phyloP scores from a whole-genome alignment of 2,329 filamentous ascomycete genomes.

The Neonectria punicea region DNA sequence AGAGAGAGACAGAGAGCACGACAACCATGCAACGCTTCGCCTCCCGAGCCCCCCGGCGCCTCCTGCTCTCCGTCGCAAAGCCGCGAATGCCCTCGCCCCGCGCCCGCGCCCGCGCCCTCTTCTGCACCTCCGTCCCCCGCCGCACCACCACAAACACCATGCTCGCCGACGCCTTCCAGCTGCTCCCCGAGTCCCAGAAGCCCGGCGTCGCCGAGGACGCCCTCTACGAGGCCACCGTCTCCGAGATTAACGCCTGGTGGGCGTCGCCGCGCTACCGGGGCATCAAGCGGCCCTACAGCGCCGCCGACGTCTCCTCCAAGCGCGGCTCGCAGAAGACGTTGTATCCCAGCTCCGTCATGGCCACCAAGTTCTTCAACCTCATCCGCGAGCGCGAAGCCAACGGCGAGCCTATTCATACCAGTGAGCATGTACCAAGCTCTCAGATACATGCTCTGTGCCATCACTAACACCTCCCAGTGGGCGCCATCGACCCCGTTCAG shows the following conservation, averaged over 20 bases:
- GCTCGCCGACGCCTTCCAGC: slow-evolving; percentile 83
- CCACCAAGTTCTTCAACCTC: slow-evolving; percentile 91
- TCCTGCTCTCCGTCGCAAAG: slow-evolving; percentile 34
- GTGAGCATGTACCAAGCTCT: slow-evolving; percentile 58
- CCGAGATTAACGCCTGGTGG: slow-evolving; percentile 93
- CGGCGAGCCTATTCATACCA: slow-evolving; percentile 92
- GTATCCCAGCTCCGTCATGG: slow-evolving; percentile 95
- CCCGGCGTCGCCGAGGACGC: slow-evolving; percentile 83
- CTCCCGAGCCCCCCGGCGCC: slow-evolving; percentile 45
- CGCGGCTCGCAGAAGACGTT: slow-evolving; percentile 86
- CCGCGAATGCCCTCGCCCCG: slow-evolving; percentile 32
- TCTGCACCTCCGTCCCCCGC: slow-evolving; percentile 39
- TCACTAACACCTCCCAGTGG: slow-evolving; percentile 68
- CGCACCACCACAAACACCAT: not conserved
- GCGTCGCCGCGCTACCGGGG: slow-evolving; percentile 82
- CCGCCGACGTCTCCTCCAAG: slow-evolving; percentile 93
- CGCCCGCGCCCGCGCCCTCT: slow-evolving; percentile 45
- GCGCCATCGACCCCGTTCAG: slow-evolving; percentile 97
- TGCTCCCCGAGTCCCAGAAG: slow-evolving; percentile 82
- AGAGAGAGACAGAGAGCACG: not conserved
- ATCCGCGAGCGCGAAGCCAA: slow-evolving; percentile 80
- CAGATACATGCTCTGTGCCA: not conserved
- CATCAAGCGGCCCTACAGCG: slow-evolving; percentile 91
- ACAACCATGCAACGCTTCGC: slow-evolving; percentile 49
- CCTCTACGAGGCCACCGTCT: slow-evolving; percentile 84